Percentiles rank a stretch among this genome's conserved stretches.
These are phyloP conservation scores for Lactifluus rugatus DNA, from an alignment of 768 basidiomycete species.

Conservation along the genomic window DNA sequence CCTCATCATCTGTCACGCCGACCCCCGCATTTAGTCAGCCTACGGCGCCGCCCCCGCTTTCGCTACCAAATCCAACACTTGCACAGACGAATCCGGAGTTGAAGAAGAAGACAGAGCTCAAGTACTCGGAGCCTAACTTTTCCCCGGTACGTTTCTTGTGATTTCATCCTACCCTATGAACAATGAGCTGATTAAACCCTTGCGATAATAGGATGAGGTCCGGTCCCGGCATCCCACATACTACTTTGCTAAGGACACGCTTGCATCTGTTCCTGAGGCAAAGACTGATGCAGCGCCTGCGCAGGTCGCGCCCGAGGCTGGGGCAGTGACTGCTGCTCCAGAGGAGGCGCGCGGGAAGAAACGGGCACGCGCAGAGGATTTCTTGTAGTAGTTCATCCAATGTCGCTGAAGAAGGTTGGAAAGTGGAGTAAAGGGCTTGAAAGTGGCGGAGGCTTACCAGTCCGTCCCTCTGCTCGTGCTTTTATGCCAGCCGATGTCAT, in stretches of 20 bases:
- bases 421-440: neutral
- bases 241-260: conserved; percentile 38
- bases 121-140: conserved; percentile 70
- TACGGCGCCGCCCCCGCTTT: conserved; percentile 24
- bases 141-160: conserved; percentile 48
- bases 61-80: conserved; percentile 46
- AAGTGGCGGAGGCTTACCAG: conserved; percentile 23
- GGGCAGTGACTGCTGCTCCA: conserved; percentile 14
- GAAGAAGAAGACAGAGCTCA: conserved; percentile 67
- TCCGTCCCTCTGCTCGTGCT: conserved; percentile 26
- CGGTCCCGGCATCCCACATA: conserved; percentile 59
- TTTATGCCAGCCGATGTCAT: conserved; percentile 11
- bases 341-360: conserved; percentile 75
- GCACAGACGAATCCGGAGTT: conserved; percentile 62
- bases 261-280: conserved; percentile 25
- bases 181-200: neutral
- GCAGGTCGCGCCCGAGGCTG: conserved; percentile 16
- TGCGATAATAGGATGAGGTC: conserved; percentile 57
- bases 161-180: neutral
- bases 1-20: conserved; percentile 23
- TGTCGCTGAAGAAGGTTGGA: neutral
- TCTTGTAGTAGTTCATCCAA: conserved; percentile 37
- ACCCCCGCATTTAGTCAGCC: conserved; percentile 18
- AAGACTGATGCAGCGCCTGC: conserved; percentile 25
- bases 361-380: conserved; percentile 79